Evolutionary conservation across 768 basidiomycete species (phyloP), one percentile per base, ranked within the genome.

Genomic region (Macrolepiota dolichaula): DNA sequence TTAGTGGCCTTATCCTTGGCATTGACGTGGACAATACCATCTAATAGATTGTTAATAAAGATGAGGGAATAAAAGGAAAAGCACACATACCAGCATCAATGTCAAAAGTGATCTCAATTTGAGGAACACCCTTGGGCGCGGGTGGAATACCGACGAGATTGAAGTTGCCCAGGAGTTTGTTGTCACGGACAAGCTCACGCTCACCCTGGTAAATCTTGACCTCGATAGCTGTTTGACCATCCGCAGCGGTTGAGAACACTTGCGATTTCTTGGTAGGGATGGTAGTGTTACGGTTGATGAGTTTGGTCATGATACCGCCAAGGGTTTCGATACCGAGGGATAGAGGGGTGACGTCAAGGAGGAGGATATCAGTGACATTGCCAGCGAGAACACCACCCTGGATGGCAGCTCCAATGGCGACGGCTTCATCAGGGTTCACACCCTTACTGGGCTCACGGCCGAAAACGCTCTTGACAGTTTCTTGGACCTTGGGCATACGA

Each of bases 171-270:
- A 99, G 89, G 6, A 98, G 78, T 78, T 98, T 99, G 88, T 98
- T 98, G 80, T 98, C 97, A 58, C 92, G 84, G 60, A 98, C 96
- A 67, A 98, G 87, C 73, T 98, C 97, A 80, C 97, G 96, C 81
- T 99, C 97, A 70, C 97, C 97, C 79, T 99, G 97, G 84, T 86
- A 99, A 68, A 99, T 95, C 87, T 98, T 98, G 75, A 99, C 96
- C 75, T 98, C 96, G 66, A 99, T 98, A 38, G 96, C 96, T n/a
- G 92, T 96, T 77, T 99, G 97, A 55, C 97, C 96, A 64, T 99
- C 97, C 40, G 96, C 96, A 42, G 97, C 96, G 15, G 97, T 99
- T 3, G 96, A 98, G 85, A 99, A 98, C 47, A 90, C 91, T 75
- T 98, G 96, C 0, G 94, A 95, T 85, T 99, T 99, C 85, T 99